phyloP scores from a whole-genome alignment of 2,329 filamentous ascomycete genomes.

The Aureobasidium melanogenum region DNA sequence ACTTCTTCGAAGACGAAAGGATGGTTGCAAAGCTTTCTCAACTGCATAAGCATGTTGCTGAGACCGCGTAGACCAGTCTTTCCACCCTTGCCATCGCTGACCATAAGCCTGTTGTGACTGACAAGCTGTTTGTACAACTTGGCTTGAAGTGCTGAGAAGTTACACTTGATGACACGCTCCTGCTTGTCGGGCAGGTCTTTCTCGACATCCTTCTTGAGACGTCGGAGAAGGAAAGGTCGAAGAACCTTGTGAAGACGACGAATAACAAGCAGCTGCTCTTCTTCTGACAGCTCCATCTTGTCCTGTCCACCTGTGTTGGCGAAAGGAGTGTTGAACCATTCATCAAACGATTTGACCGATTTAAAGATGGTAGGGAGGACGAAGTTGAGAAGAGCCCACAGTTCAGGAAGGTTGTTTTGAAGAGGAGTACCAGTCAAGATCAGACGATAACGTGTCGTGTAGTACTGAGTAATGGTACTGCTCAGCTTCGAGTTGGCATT shows the following conservation, averaged over 20 bases:
- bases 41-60: conserved; percentile 99
- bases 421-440: conserved; percentile 96
- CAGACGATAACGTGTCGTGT: conserved; percentile 85
- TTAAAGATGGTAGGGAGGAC: conserved; percentile 98
- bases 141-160: conserved; percentile 87
- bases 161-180: conserved; percentile 98
- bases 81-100: conserved; percentile 90
- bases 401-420: conserved; percentile 90
- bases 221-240: conserved; percentile 90
- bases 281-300: conserved; percentile 98
- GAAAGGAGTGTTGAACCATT: conserved; percentile 99
- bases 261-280: conserved; percentile 98
- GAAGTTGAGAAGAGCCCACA: conserved; percentile 98
- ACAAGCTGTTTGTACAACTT: conserved; percentile 97
- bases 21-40: conserved; percentile 97
- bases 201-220: conserved; percentile 98
- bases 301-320: conserved; percentile 97
- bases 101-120: conserved; percentile 86
- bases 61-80: conserved; percentile 90
- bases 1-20: conserved; percentile 98
- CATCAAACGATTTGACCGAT: conserved; percentile 95
- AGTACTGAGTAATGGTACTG: conserved; percentile 89
- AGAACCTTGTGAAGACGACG: conserved; percentile 96
- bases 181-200: conserved; percentile 98
- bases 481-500: conserved; percentile 94